Conservation (phyloP, 139 green algal species). For the Chlorella ohadii region DNA sequence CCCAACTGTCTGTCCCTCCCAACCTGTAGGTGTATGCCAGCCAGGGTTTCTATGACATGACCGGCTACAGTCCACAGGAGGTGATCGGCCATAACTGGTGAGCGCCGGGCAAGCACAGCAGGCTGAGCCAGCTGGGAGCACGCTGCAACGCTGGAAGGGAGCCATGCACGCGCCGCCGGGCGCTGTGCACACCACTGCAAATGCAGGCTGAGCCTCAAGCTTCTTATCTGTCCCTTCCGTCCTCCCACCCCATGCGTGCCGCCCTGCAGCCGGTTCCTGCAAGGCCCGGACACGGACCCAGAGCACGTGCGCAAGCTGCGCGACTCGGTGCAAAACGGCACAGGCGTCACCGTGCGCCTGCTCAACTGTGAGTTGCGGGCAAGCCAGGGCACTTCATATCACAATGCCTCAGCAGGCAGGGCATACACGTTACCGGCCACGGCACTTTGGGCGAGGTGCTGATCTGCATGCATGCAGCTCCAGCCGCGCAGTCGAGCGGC, state of each 20-base stretch:
- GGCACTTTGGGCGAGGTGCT: no score
- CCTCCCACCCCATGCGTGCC: background rate
- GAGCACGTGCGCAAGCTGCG: constrained; percentile 88
- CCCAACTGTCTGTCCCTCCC: background rate
- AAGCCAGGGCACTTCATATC: background rate
- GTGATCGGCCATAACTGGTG: constrained; percentile 97
- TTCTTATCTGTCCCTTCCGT: background rate
- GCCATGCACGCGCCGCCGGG: background rate
- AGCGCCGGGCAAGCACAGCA: background rate
- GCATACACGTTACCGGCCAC: no score
- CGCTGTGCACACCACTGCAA: no score
- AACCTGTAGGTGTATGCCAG: constrained; percentile 81
- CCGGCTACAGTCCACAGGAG: constrained; percentile 94
- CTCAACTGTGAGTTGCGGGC: constrained; percentile 81
- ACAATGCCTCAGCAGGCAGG: no score
- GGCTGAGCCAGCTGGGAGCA: background rate
- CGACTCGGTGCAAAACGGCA: constrained; percentile 73
- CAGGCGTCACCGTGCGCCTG: constrained; percentile 74
- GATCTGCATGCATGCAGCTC: no score
- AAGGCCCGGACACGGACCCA: constrained; percentile 93
- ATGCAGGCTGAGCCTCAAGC: no score
- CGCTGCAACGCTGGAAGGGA: background rate
- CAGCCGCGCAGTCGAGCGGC: no score
- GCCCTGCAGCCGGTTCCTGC: constrained; percentile 91
- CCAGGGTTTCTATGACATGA: constrained; percentile 96